Evolutionary conservation across 1,284 basidiomycete genomes (phyloP).

Genomic region (Tilletia walkeri): DNA sequence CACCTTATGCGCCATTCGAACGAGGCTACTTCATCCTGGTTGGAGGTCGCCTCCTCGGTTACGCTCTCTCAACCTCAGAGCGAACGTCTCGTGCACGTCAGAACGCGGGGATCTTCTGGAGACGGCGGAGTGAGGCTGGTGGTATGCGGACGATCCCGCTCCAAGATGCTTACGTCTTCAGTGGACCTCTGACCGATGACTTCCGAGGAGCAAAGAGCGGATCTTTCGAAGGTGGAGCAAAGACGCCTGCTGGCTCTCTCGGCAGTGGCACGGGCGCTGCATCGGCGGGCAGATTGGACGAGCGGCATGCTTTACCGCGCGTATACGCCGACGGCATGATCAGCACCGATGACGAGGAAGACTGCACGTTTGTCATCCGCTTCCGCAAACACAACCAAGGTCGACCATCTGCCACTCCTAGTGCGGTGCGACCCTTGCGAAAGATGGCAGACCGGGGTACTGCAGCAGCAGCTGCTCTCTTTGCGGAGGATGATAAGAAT

Average conservation of each 20-base stretch:
- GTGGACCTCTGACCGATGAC: constrained; percentile 45
- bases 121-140: constrained; percentile 40
- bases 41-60: constrained; percentile 45
- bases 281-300: constrained; percentile 14
- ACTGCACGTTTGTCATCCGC: constrained; percentile 53
- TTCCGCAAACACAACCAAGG: constrained; percentile 34
- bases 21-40: constrained; percentile 46
- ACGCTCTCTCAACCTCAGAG: constrained; percentile 45
- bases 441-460: neutral
- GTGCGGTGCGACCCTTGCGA: neutral
- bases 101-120: constrained; percentile 53
- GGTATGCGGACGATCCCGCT: constrained; percentile 32
- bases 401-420: neutral
- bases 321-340: constrained; percentile 49
- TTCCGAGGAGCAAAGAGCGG: constrained; percentile 29
- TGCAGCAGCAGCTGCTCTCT: constrained; percentile 1
- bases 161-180: constrained; percentile 53
- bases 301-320: constrained; percentile 37
- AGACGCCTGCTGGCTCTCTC: constrained; percentile 10
- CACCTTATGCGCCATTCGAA: constrained; percentile 40
- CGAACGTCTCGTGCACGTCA: constrained; percentile 47
- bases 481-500: neutral
- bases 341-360: constrained; percentile 50
- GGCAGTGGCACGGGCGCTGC: constrained; percentile 21
- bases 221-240: constrained; percentile 31